These are phyloP conservation scores for Blastobotrys malaysiensis DNA, from an alignment of 1,139 yeast genomes.

Conservation along the genomic window DNA sequence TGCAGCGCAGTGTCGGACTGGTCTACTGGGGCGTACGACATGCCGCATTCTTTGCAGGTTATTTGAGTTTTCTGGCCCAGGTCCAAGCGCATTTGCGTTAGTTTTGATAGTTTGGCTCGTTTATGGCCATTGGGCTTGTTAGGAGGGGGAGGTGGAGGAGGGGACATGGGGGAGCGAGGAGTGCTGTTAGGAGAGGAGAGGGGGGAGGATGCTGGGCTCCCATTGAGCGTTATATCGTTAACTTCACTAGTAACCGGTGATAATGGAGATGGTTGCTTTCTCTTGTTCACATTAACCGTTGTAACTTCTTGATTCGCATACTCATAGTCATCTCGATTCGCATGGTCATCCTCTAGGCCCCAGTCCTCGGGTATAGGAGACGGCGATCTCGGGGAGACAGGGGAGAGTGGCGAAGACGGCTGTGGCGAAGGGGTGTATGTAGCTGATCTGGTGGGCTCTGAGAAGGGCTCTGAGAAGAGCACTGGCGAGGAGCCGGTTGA, in stretches of 20 bases:
- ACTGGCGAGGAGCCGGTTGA: not conserved
- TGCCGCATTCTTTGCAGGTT: conserved; percentile 53
- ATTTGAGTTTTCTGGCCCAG: not conserved
- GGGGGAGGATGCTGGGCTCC: not conserved
- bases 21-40: conserved; percentile 49
- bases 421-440: not conserved
- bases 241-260: not conserved
- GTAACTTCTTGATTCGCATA: too few relatives aligned
- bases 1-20: conserved; percentile 46
- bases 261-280: not conserved
- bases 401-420: not conserved
- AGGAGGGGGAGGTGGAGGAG: not conserved
- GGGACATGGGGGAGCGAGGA: not conserved
- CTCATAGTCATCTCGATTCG: not conserved
- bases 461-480: not conserved
- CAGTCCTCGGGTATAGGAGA: not conserved
- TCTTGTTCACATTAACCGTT: not conserved
- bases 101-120: not conserved
- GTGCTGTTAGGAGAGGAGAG: not conserved
- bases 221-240: not conserved
- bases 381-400: not conserved
- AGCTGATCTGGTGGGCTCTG: not conserved
- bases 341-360: not conserved
- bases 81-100: not conserved
- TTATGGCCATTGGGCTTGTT: not conserved